These are phyloP conservation scores for Hypericum androsaemum DNA, from an alignment of 345 rosid genomes.

Conservation along the genomic window DNA sequence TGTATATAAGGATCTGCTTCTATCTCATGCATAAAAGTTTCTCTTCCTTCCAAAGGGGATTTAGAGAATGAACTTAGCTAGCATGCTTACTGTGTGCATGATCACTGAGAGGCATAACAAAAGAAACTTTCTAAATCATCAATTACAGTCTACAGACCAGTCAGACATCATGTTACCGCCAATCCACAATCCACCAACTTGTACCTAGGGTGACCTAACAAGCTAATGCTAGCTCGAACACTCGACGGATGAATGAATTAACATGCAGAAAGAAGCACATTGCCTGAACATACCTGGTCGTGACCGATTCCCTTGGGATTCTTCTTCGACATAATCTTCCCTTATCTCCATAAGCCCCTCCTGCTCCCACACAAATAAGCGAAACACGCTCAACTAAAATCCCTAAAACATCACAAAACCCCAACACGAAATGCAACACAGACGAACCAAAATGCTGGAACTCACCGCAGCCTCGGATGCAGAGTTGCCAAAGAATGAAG, in stretches of 20 bases:
- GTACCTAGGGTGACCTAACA: no score
- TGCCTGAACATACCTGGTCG: slow-evolving; percentile 27
- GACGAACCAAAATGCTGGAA: not conserved
- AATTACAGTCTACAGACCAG: no score
- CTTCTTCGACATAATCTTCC: slow-evolving; percentile 62
- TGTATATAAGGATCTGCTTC: no score
- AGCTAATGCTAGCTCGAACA: not conserved
- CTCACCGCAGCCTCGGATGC: slow-evolving; percentile 72
- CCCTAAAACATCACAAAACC: not conserved
- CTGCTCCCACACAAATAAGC: slow-evolving; percentile 20
- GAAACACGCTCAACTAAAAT: not conserved
- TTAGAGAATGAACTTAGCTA: no score
- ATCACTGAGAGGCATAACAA: no score
- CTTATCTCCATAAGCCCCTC: slow-evolving; percentile 88
- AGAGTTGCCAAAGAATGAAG: slow-evolving; percentile 62
- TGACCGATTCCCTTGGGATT: slow-evolving; percentile 23
- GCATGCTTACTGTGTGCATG: no score
- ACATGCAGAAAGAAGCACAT: not conserved
- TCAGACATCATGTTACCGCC: no score
- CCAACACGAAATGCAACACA: not conserved
- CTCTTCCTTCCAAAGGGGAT: no score
- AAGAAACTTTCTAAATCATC: no score
- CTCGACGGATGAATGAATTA: not conserved
- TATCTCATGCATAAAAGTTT: no score
- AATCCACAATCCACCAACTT: no score